Evolutionary conservation across 495 filamentous ascomycete species (phyloP), one percentile per base, ranked within the genome.

Genomic region (Podospora australis): DNA sequence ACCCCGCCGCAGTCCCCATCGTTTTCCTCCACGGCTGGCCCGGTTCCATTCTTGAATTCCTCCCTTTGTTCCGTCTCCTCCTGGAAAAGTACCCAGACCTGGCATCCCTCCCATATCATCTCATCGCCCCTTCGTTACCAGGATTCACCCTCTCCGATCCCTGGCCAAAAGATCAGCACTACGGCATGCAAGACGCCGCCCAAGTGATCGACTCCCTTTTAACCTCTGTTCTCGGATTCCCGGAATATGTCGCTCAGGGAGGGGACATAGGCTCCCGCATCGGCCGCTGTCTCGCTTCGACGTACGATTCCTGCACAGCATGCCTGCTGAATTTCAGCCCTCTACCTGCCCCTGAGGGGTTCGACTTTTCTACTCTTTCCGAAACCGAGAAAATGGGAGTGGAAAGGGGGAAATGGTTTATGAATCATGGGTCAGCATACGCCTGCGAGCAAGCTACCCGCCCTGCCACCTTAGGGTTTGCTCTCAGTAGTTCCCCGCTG

Each of bases 81-180:
- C 54, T 58, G 21, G 48, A 69, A 0, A 72, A 77, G 51, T 83
- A 78, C 59, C 68, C 68, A 0, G 48, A 48, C 38, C 72, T 78
- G 0, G 56, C 66, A 14, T 69, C 65, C 7, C 63, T 82, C 9
- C 80, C 81, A 0, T 87, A 79, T 56, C 81, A 86, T 46, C 46
- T 87, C 44, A 74, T 87, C 46, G 75, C 83, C 0, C 82, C 83
- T 0, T 82, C 77, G 0, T 57, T 84, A 2, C 80, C 82, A 0
- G 83, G 80, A 2, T 87, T 78, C 52, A 67, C 68, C 1, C 78
- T 82, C 44, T 84, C 80, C 0, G 73, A 72, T 9, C 60, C 67
- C 0, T 70, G 74, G 9, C 76, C 77, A 0, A 35, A 75, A 3
- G 69, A 81, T 47, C 56, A 55, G 5, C 62, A 84, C 46, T 79